Evolutionary conservation across 148 eudicot genomes (phyloP), one percentile per base, ranked within the genome.

Genomic region (Fagopyrum esculentum): DNA sequence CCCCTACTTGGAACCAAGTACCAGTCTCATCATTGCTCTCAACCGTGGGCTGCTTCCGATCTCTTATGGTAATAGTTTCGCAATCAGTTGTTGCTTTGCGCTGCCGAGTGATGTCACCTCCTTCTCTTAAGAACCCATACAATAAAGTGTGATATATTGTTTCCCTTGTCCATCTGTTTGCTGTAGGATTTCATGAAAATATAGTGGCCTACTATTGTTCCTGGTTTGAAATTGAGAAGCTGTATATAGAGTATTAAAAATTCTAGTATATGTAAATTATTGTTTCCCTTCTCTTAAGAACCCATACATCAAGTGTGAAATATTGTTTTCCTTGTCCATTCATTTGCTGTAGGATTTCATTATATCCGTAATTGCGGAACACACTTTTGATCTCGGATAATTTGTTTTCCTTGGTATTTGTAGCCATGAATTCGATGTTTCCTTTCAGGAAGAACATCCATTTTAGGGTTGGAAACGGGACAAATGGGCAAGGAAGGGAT

Each of bases 61-160:
- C 51, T 85, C 88, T 50, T 82, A 87, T 17, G 84, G 70, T 22
- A 22, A 22, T 22, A 22, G 90, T 94, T 76, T 82, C 97, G 12
- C 91, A 87, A 73, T 84, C 98, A 81, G 98, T 95, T 5, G 88
- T 94, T 80, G 95, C 98, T 83, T 84, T 94, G 75, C 90, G 95
- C 13, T 88, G 89, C 76, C 92, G 97, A 78, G 97, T 94, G 45
- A 94, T 91, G 95, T 91, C 97, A 60, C 96, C 97, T 57, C 98
- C 97, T n/a, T 91, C 93, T 77, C 80, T 89, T 71, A 85, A 75
- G 79, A 94, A 94, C 79, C 97, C 93, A 15, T 94, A 87, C 85
- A 84, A 85, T 86, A 48, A 89, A 90, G 71, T 86, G 80, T 80
- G 81, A 22, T 22, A 22, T 22, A 22, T 22, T 22, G 0, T 22